Percentiles rank a stretch among this genome's conserved stretches.
Conservation (phyloP, 306 rosid species). For the Cicer judaicum region DNA sequence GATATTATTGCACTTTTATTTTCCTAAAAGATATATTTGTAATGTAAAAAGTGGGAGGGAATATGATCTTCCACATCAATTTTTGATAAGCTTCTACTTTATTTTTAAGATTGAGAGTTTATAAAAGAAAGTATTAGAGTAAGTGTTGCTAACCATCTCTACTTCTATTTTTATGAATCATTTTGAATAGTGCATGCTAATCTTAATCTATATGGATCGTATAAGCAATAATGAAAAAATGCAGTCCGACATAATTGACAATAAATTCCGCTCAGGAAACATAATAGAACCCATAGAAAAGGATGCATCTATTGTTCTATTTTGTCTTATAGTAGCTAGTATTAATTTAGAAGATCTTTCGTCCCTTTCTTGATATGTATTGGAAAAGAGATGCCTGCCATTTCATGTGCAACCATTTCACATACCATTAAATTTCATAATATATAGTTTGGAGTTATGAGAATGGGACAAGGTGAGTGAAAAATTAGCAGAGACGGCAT, state of each 20-base stretch:
- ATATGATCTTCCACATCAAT: too few species aligned
- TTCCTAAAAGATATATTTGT: too few species aligned
- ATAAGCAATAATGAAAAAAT: conserved; percentile 40
- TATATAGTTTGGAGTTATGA: conserved; percentile 7
- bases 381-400: conserved; percentile 25
- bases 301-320: conserved; percentile 3
- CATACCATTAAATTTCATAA: background rate
- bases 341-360: conserved; percentile 10
- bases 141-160: too few species aligned
- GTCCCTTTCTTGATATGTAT: conserved; percentile 11
- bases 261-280: background rate
- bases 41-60: too few species aligned
- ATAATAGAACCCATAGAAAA: conserved; percentile 8
- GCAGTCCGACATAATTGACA: background rate
- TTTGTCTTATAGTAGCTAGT: conserved; percentile 30
- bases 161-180: too few species aligned
- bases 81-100: too few species aligned
- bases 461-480: conserved; percentile 24
- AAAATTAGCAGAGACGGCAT: background rate
- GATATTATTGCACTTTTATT: too few species aligned
- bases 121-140: too few species aligned
- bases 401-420: conserved; percentile 18
- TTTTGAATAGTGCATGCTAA: too few species aligned
- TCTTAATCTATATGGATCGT: conserved; percentile 33
- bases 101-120: too few species aligned